A percentile compares a stretch with the other conserved stretches of the same genome.
Evolutionary conservation across 2,329 filamentous ascomycete genomes (phyloP).

Genomic region (Aspergillus sp.): DNA sequence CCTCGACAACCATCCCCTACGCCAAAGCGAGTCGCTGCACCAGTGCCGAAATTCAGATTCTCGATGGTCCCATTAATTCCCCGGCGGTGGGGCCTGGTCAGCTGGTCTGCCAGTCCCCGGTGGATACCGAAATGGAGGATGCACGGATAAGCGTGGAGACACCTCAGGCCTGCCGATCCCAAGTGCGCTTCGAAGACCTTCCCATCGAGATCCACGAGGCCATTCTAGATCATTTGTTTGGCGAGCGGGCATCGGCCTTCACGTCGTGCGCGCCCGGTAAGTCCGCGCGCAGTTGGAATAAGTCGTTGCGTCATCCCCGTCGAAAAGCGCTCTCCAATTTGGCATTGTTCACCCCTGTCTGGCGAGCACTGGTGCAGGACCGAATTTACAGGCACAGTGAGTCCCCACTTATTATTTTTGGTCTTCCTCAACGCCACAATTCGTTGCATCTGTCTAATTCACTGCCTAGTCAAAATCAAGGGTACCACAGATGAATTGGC

Average conservation of each 20-base stretch:
- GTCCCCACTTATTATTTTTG: constrained; percentile 15
- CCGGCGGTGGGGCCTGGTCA: constrained; percentile 24
- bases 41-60: constrained; percentile 28
- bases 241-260: constrained; percentile 64
- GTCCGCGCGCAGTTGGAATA: constrained; percentile 62
- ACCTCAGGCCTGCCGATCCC: constrained; percentile 17
- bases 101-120: constrained; percentile 23
- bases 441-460: neutral
- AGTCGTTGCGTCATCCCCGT: constrained; percentile 66
- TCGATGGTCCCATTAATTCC: constrained; percentile 25
- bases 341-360: constrained; percentile 60
- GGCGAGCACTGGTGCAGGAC: constrained; percentile 69
- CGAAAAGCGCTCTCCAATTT: constrained; percentile 68
- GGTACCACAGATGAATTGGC: constrained; percentile 66
- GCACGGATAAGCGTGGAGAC: constrained; percentile 19
- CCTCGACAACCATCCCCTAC: constrained; percentile 24
- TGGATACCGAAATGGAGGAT: constrained; percentile 32
- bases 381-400: constrained; percentile 69
- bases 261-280: constrained; percentile 59
- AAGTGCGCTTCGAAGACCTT: constrained; percentile 46
- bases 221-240: constrained; percentile 71
- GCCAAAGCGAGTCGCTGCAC: constrained; percentile 31
- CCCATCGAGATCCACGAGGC: constrained; percentile 72
- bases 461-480: constrained; percentile 64
- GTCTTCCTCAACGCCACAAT: neutral